Conservation (phyloP, 805 yeast species). For the Saccharomycopsis synnaedendra region DNA sequence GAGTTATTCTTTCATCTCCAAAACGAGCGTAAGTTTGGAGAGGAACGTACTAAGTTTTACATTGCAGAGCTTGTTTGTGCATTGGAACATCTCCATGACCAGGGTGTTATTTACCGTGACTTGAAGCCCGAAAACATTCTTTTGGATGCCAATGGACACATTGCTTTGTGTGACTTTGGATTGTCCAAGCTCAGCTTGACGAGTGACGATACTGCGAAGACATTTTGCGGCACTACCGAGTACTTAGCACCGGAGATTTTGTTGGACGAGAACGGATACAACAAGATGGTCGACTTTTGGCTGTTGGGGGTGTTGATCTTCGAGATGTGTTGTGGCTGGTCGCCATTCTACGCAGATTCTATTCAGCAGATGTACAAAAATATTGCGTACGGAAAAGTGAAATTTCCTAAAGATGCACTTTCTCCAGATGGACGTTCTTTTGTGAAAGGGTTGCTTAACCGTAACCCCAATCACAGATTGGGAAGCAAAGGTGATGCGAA, state of each 20-base stretch:
- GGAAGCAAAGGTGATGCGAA: constrained; percentile 90
- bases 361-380: constrained; percentile 95
- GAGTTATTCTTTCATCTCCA: constrained; percentile 95
- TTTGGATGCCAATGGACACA: constrained; percentile 93
- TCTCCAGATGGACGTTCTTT: constrained; percentile 90
- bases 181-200: constrained; percentile 85
- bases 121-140: constrained; percentile 94
- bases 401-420: constrained; percentile 92
- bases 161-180: constrained; percentile 96
- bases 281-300: constrained; percentile 99
- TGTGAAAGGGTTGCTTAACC: constrained; percentile 87
- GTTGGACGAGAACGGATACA: constrained; percentile 91
- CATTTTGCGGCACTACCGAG: constrained; percentile 98
- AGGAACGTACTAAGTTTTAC: constrained; percentile 91
- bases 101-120: constrained; percentile 93
- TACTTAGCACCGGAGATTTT: constrained; percentile 95
- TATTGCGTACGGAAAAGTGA: constrained; percentile 95
- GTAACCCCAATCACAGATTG: constrained; percentile 91
- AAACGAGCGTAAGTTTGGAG: constrained; percentile 88
- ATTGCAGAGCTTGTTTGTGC: constrained; percentile 94
- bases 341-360: constrained; percentile 95
- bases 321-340: constrained; percentile 99
- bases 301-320: constrained; percentile 92
- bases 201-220: constrained; percentile 79
- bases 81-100: constrained; percentile 87